Evolutionary conservation across 495 filamentous ascomycete species (phyloP).

Genomic region (Penicillium daleae): DNA sequence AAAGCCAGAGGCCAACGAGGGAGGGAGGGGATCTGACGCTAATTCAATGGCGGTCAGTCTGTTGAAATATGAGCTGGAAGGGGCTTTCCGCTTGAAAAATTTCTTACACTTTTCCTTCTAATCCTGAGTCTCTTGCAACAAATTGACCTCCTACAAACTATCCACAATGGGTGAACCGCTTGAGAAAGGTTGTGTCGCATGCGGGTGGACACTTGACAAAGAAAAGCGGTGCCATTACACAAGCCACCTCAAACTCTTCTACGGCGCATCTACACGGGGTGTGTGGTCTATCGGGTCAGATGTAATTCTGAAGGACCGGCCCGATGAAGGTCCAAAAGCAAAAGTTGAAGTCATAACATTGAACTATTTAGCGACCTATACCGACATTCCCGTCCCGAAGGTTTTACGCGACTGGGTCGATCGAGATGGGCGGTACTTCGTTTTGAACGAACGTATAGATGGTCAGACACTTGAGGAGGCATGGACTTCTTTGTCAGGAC

Average conservation of each 20-base stretch:
- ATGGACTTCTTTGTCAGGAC: conserved; percentile 33
- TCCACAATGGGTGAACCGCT: conserved; percentile 7
- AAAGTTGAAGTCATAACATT: conserved; percentile 32
- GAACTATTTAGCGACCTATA: conserved; percentile 23
- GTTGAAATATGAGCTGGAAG: no score
- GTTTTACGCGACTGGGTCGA: conserved; percentile 39
- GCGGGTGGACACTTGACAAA: conserved; percentile 19
- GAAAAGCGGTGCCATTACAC: conserved; percentile 14
- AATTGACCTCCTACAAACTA: no score
- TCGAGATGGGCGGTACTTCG: conserved; percentile 35
- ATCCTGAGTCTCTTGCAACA: no score
- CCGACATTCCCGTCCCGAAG: conserved; percentile 35
- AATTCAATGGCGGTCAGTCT: no score
- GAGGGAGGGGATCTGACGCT: no score
- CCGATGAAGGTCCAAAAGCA: conserved; percentile 31
- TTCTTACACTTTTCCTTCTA: no score
- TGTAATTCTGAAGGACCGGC: conserved; percentile 39
- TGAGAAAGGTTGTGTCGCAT: conserved; percentile 13
- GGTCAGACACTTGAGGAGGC: conserved; percentile 37
- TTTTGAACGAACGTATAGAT: conserved; percentile 33
- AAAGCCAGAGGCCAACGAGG: no score
- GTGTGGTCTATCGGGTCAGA: conserved; percentile 40
- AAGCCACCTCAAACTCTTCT: conserved; percentile 33
- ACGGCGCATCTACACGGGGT: conserved; percentile 28
- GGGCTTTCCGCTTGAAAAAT: no score